These are phyloP conservation scores for Rhizodiscina lignyota DNA, from an alignment of 495 filamentous ascomycete species.

Conservation along the genomic window DNA sequence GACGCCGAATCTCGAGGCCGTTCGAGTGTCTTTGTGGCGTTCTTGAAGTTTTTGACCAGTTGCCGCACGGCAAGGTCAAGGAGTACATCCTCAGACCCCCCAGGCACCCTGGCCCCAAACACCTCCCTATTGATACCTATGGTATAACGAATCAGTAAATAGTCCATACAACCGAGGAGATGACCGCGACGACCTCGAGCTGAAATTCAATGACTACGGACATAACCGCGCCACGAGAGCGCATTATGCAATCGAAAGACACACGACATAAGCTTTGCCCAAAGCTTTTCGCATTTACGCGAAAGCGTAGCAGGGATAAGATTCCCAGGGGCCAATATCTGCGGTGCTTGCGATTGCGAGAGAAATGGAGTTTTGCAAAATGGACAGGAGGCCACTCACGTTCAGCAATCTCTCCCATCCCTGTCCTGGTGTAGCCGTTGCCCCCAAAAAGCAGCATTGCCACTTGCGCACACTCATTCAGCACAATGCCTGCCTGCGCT, in stretches of 20 bases:
- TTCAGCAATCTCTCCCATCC: conserved; percentile 56
- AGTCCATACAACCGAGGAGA: not conserved
- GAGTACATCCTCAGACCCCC: conserved; percentile 61
- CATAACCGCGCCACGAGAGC: too few relatives aligned
- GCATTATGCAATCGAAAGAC: too few relatives aligned
- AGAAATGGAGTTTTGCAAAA: too few relatives aligned
- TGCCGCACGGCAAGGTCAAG: conserved; percentile 55
- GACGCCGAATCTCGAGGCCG: too few relatives aligned
- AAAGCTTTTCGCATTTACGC: not conserved
- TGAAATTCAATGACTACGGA: too few relatives aligned
- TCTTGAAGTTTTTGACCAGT: conserved; percentile 54
- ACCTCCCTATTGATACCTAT: conserved; percentile 50
- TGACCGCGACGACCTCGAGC: too few relatives aligned
- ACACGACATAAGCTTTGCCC: conserved; percentile 3
- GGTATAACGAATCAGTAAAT: not conserved
- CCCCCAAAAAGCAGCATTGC: conserved; percentile 58
- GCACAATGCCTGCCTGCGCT: conserved; percentile 50
- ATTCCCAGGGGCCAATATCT: too few relatives aligned
- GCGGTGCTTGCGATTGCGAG: too few relatives aligned
- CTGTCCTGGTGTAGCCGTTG: conserved; percentile 50
- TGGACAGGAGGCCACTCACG: conserved; percentile 23
- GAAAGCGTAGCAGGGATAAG: too few relatives aligned
- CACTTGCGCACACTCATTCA: conserved; percentile 51
- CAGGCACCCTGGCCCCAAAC: conserved; percentile 43
- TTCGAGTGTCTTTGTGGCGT: too few relatives aligned